These are phyloP conservation scores for Amanita subjunquillea DNA, from an alignment of 768 basidiomycete species.

Conservation along the genomic window DNA sequence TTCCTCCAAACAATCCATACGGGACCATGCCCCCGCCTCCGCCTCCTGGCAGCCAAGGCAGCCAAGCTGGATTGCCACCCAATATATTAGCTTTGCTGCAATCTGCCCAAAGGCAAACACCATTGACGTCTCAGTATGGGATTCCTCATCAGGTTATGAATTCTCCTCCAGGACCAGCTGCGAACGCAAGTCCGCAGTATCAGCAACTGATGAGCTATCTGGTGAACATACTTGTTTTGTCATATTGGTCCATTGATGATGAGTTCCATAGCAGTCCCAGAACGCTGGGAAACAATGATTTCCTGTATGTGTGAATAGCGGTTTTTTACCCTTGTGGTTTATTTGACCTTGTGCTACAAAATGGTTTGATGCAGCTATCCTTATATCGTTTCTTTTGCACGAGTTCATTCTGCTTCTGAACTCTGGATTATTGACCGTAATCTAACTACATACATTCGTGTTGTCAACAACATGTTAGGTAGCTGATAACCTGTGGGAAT, in stretches of 20 bases:
- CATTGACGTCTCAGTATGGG: slow-evolving; percentile 25
- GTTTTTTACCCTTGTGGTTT: not conserved
- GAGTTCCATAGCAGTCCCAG: slow-evolving; percentile 23
- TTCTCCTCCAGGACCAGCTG: slow-evolving; percentile 26
- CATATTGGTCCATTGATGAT: not conserved
- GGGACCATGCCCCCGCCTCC: slow-evolving; percentile 11
- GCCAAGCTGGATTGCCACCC: slow-evolving; percentile 42
- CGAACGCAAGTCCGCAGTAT: slow-evolving; percentile 37
- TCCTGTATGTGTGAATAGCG: not conserved
- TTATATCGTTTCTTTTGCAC: slow-evolving; percentile 1
- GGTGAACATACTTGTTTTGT: slow-evolving; percentile 25
- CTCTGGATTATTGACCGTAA: slow-evolving; percentile 1
- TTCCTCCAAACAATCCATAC: slow-evolving; percentile 19
- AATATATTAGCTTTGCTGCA: slow-evolving; percentile 62
- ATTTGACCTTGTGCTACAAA: not conserved
- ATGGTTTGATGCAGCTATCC: not conserved
- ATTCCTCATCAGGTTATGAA: slow-evolving; percentile 35
- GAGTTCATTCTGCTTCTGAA: not conserved
- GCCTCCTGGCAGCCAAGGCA: slow-evolving; percentile 23
- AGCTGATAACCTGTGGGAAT: not conserved
- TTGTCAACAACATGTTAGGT: not conserved
- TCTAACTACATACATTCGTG: not conserved
- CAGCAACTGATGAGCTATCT: slow-evolving; percentile 65
- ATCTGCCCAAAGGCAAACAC: slow-evolving; percentile 38
- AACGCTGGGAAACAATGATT: slow-evolving; percentile 13